Evolutionary conservation across 768 basidiomycete species (phyloP), one percentile per base, ranked within the genome.

Genomic region (Suillus fuscotomentosus): DNA sequence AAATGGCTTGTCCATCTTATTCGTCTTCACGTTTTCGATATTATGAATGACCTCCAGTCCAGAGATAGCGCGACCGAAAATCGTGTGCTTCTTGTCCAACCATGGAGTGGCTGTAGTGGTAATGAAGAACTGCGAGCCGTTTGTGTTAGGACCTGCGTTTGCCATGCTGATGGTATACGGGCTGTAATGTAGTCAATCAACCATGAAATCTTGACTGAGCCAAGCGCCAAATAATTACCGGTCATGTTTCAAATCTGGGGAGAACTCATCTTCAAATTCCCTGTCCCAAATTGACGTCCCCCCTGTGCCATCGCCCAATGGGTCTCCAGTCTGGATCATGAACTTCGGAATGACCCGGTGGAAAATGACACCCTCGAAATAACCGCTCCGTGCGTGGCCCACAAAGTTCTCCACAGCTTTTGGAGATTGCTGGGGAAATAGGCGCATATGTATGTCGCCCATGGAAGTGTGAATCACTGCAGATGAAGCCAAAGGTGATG

Each of bases 331-430:
- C 81, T 97, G 95, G 63, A 97, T 91, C 95, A 97, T 97, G 73
- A 99, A 99, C 78, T 99, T 99, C 66, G 94, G 86, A 73, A 99
- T 99, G 67, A 99, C 93, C 64, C 97, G 91, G 75, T 99, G 97
- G 82, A 99, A 98, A 71, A 98, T 86, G 64, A 97, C 82, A 14
- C 90, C 89, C 74, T 99, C 97, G 71, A 91, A 99, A 79, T 91
- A 99, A 2, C 93, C 88, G 68, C 89, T 92, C 69, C 92, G 83
- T 17, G 93, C 86, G 70, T 96, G 94, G 1, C 94, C 95, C 27
- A 96, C 91, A 77, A 99, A 99, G 80, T 98, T 99, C 79, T 99
- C 97, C 45, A 99, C 97, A 0, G 97, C 87, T 76, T 92, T 97
- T 3, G 97, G 97, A 5, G 93, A 92, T 62, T 94, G 88, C 67